Base-by-base conservation (phyloP, 306 rosid genomes). In the Geum urbanum region DNA sequence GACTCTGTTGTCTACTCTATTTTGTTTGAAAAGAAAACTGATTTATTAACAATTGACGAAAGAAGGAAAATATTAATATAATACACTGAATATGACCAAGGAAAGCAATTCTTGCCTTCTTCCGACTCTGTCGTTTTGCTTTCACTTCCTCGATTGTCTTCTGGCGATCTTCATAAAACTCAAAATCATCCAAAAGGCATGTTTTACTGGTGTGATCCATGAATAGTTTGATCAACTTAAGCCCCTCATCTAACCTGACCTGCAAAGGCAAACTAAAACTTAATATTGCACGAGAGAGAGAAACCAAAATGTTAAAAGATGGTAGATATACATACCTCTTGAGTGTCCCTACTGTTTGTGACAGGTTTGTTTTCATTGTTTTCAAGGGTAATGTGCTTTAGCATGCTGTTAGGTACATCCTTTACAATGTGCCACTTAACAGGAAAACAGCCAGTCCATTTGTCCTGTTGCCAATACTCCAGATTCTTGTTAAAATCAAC, bases 401-500 rank as follows among this genome's bases (percentile, higher is more conserved):
- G 68, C 80, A 89, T 78, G 79, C 88, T 91, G 87, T 94, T 94
- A 7, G 99, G 95, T 37, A 94, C 95, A 77, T 94, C 99, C 85
- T 94, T 94, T 35, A 94, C 96, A 48, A 94, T 72, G 76, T 87
- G 97, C 99, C 99, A 94, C 85, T 87, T 91, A 1, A 91, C 88
- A 66, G 97, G 96, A 72, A 94, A 91, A 67, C 95, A 94, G 66
- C 99, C 99, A 53, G 88, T 94, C 99, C 99, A 94, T 82, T 91
- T 94, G 81, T 94, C 99, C 68, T 94, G 99, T 59, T 94, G 99
- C 99, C 99, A 94, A 74, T 94, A 87, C 85, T 91, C 99, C 63
- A 94, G 66, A 71, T 82, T 94, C 79, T 84, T 87, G 73, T 91
- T 80, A 70, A 94, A 94, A 77, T 94, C 97, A 57, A 94, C 99